Conservation (phyloP, 768 basidiomycete species). For the Russula dissimulans region DNA sequence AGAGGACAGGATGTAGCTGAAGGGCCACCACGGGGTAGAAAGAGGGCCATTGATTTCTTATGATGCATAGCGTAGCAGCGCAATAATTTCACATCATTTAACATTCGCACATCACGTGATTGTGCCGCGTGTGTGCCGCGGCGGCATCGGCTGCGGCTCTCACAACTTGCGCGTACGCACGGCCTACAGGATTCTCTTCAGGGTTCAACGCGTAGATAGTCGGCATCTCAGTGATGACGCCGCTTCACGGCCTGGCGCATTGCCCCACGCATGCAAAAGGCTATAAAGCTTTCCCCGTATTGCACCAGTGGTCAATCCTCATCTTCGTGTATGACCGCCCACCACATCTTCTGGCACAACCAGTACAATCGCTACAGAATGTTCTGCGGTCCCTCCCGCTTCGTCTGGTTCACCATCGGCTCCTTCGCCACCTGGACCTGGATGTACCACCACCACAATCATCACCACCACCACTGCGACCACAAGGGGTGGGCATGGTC, state of each 20-base stretch:
- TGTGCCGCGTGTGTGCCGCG: background rate
- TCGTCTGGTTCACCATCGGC: constrained; percentile 63
- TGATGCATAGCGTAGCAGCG: background rate
- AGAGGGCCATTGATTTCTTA: constrained; percentile 24
- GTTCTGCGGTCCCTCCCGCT: constrained; percentile 38
- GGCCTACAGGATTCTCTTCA: background rate
- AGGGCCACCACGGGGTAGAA: constrained; percentile 20
- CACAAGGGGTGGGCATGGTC: constrained; percentile 26
- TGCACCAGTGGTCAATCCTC: too few species aligned
- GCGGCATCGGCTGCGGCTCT: background rate
- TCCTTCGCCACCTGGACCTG: constrained; percentile 34
- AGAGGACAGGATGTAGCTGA: background rate
- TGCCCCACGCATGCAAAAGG: background rate
- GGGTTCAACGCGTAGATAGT: too few species aligned
- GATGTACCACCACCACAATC: constrained; percentile 26
- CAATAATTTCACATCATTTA: background rate
- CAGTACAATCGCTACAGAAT: background rate
- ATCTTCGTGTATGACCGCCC: background rate
- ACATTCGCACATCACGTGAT: background rate
- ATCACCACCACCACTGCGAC: constrained; percentile 23
- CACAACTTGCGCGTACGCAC: background rate
- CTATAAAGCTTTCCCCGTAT: background rate
- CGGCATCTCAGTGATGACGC: background rate
- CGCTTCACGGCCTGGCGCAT: constrained; percentile 1
- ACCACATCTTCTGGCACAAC: background rate